phyloP scores from a whole-genome alignment of 139 green algal species.

The Chlamydomonas urium region DNA sequence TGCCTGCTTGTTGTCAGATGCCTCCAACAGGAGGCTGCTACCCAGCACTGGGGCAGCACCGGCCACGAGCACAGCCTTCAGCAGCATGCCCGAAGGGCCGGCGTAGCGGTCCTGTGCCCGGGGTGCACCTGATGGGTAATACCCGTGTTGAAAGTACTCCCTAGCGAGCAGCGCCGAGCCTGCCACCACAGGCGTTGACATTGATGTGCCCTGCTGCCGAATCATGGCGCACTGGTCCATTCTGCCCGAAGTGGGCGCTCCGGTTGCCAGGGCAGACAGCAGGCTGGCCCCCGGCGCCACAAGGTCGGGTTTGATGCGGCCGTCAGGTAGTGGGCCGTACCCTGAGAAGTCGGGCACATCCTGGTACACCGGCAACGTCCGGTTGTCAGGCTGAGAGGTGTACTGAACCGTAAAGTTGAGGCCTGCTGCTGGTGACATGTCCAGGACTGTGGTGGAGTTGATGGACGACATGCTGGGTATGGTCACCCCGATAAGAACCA shows the following conservation, averaged over 20 bases:
- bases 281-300: slow-evolving; percentile 50
- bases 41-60: slow-evolving; percentile 16
- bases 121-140: slow-evolving; percentile 34
- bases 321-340: slow-evolving; percentile 68
- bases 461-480: no score
- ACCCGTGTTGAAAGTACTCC: slow-evolving; percentile 80
- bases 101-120: not conserved
- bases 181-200: slow-evolving; percentile 75
- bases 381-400: no score
- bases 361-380: no score
- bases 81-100: slow-evolving; percentile 50
- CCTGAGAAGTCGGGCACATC: slow-evolving; percentile 56
- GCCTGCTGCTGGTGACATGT: no score
- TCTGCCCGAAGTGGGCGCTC: not conserved
- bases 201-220: slow-evolving; percentile 73
- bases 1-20: no score
- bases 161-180: slow-evolving; percentile 53
- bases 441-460: no score
- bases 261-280: not conserved
- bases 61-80: slow-evolving; percentile 80
- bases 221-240: not conserved
- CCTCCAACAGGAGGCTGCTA: not conserved
- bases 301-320: slow-evolving; percentile 83
- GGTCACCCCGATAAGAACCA: no score
- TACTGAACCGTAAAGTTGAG: no score